phyloP scores from a whole-genome alignment of 2,329 filamentous ascomycete genomes.

The Xylariaceae sp. region DNA sequence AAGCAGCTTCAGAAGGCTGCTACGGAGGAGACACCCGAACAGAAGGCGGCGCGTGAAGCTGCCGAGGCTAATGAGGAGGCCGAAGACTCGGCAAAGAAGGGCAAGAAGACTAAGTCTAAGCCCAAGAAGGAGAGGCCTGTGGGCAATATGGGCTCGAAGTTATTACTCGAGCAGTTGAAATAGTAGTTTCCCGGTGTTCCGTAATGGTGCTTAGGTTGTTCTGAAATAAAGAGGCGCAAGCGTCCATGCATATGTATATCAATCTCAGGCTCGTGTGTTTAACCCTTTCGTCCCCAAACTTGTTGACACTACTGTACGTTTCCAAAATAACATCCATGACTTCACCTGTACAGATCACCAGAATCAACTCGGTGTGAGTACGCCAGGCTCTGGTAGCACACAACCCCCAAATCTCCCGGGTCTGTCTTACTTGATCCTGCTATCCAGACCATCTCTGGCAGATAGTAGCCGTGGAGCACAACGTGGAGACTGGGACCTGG shows the following conservation, averaged over 20 bases:
- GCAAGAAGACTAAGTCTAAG: slow-evolving; percentile 37
- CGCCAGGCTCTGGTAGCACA: background rate
- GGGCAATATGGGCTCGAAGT: slow-evolving; percentile 57
- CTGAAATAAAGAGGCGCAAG: slow-evolving; percentile 7
- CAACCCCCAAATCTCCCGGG: background rate
- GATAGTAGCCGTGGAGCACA: background rate
- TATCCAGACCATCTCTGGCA: background rate
- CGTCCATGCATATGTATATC: background rate
- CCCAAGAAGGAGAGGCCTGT: slow-evolving; percentile 39
- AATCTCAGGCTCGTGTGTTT: background rate
- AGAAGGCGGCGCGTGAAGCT: slow-evolving; percentile 47
- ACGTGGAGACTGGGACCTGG: background rate
- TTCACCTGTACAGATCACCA: background rate
- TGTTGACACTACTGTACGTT: background rate
- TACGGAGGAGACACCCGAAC: slow-evolving; percentile 50
- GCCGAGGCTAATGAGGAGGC: slow-evolving; percentile 44
- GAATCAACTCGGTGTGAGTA: background rate
- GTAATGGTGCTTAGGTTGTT: background rate
- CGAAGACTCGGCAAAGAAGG: slow-evolving; percentile 36
- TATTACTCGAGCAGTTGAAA: slow-evolving; percentile 54
- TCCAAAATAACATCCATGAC: background rate
- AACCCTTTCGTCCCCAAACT: background rate
- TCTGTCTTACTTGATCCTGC: background rate
- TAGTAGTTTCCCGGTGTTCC: slow-evolving; percentile 7
- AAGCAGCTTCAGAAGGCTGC: slow-evolving; percentile 65